phyloP scores from a whole-genome alignment of 139 green algal species.

The Chlorella sp. region DNA sequence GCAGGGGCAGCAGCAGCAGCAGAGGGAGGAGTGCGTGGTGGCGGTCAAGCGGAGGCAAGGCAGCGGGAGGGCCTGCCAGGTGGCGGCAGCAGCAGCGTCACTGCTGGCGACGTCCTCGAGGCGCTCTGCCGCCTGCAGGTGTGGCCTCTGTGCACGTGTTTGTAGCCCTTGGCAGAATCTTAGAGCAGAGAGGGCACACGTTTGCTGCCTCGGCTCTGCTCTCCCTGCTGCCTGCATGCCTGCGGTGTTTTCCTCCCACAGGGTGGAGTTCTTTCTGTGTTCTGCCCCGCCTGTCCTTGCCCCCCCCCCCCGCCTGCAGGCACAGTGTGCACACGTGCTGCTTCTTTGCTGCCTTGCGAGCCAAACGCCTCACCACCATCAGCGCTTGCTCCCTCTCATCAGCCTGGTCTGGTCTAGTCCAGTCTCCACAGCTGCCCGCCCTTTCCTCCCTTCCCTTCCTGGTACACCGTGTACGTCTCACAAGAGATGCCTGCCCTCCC shows the following conservation, averaged over 20 bases:
- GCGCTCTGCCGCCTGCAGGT: slow-evolving; percentile 32
- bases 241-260: too few relatives aligned
- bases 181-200: neutral
- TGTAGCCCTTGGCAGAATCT: too few relatives aligned
- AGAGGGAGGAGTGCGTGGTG: neutral
- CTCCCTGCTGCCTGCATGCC: neutral
- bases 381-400: neutral
- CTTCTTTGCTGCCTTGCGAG: neutral
- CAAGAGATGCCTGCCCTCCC: neutral
- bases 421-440: neutral
- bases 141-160: neutral
- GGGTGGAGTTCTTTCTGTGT: too few relatives aligned
- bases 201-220: neutral
- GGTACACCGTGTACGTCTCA: too few relatives aligned
- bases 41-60: neutral
- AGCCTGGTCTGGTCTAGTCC: neutral
- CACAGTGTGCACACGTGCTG: too few relatives aligned
- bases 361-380: neutral
- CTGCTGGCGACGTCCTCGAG: neutral
- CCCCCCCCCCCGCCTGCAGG: too few relatives aligned
- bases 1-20: neutral
- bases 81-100: neutral
- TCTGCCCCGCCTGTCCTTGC: too few relatives aligned
- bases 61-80: neutral
- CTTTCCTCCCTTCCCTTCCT: too few relatives aligned